Percentiles rank a stretch among this genome's conserved stretches.
phyloP scores from a whole-genome alignment of 2,329 filamentous ascomycete genomes.

The Aspergillus japonicus region DNA sequence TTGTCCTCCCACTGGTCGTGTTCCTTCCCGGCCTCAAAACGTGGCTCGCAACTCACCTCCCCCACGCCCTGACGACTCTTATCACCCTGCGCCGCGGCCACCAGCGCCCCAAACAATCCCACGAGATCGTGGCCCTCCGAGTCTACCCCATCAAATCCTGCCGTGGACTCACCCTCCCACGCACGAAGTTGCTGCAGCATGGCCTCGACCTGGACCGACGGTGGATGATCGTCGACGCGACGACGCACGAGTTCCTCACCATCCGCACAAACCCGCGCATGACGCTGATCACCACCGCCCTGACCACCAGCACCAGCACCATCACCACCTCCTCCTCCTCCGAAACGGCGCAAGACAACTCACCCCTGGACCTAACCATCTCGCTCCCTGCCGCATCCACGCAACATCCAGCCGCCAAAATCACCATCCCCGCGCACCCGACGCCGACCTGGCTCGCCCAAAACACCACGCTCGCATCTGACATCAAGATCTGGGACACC shows the following conservation, averaged over 20 bases:
- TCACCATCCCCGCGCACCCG: constrained; percentile 58
- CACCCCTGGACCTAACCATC: constrained; percentile 41
- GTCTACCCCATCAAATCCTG: constrained; percentile 68
- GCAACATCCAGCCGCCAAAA: constrained; percentile 23
- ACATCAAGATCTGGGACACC: constrained; percentile 57
- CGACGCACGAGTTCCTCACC: constrained; percentile 58
- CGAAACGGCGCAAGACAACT: background rate
- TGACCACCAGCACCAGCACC: constrained; percentile 49
- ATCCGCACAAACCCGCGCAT: constrained; percentile 61
- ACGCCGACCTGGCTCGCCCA: constrained; percentile 52
- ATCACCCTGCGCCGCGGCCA: constrained; percentile 16
- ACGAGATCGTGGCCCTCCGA: constrained; percentile 44
- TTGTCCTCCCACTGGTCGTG: background rate
- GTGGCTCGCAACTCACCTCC: background rate
- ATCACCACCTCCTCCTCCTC: constrained; percentile 48
- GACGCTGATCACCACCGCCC: constrained; percentile 60
- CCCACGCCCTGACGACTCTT: constrained; percentile 19
- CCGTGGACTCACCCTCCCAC: constrained; percentile 57
- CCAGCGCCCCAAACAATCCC: constrained; percentile 19
- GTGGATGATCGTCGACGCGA: constrained; percentile 64
- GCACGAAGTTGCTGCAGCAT: constrained; percentile 52
- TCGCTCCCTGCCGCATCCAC: constrained; percentile 50
- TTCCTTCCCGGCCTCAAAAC: background rate
- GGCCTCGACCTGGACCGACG: constrained; percentile 63
- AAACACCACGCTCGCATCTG: constrained; percentile 52